A percentile compares a stretch with the other conserved stretches of the same genome.
phyloP scores from a whole-genome alignment of 2,329 filamentous ascomycete species.

The Penicillium paneum region DNA sequence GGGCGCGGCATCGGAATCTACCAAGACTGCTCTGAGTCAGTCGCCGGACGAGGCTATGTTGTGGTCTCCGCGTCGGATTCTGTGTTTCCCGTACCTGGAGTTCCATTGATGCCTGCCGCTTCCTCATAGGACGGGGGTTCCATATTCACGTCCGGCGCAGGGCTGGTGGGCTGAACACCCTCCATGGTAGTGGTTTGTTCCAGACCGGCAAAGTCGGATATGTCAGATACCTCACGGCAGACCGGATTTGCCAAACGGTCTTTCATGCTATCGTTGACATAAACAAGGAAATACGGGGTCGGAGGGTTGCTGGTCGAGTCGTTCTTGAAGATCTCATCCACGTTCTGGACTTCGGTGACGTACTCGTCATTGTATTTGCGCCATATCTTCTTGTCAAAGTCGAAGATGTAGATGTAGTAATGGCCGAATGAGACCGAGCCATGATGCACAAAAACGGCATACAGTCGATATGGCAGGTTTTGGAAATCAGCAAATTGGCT shows the following conservation, averaged over 20 bases:
- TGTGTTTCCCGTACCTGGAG: slow-evolving; percentile 7
- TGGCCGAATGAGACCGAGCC: slow-evolving; percentile 69
- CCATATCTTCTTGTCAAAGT: slow-evolving; percentile 79
- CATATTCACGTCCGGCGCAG: slow-evolving; percentile 26
- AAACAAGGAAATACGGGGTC: slow-evolving; percentile 80
- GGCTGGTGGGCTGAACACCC: slow-evolving; percentile 13
- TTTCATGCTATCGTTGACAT: slow-evolving; percentile 67
- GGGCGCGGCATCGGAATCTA: slow-evolving; percentile 10
- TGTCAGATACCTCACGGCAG: slow-evolving; percentile 43
- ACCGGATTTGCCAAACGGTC: slow-evolving; percentile 58
- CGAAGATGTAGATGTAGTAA: slow-evolving; percentile 95
- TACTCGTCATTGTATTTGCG: slow-evolving; percentile 89
- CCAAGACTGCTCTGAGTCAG: slow-evolving; percentile 2
- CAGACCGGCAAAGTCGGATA: slow-evolving; percentile 4
- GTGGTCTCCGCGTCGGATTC: background rate
- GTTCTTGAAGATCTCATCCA: slow-evolving; percentile 65
- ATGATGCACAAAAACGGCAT: slow-evolving; percentile 90
- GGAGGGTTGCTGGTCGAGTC: slow-evolving; percentile 61
- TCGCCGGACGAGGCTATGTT: background rate
- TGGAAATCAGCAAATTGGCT: slow-evolving; percentile 62
- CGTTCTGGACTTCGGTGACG: slow-evolving; percentile 66
- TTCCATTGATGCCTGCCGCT: slow-evolving; percentile 17
- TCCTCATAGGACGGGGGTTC: slow-evolving; percentile 30
- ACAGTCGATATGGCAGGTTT: slow-evolving; percentile 72
- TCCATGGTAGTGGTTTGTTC: slow-evolving; percentile 15